A percentile compares a stretch with the other conserved stretches of the same genome.
Evolutionary conservation across 2,329 filamentous ascomycete species (phyloP).

Genomic region (Fusarium anthophilum): DNA sequence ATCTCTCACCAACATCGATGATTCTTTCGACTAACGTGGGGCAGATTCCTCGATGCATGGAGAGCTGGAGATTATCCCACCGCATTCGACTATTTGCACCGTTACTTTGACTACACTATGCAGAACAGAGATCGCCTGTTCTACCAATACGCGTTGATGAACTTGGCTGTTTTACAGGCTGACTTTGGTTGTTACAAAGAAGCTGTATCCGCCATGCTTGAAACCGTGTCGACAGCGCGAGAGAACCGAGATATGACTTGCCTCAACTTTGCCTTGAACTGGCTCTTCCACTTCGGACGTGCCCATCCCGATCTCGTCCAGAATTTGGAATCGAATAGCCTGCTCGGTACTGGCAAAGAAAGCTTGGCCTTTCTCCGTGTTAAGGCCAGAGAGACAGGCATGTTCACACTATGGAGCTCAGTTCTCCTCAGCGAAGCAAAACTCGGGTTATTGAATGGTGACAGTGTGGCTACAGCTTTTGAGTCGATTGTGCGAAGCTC

Average conservation of each 20-base stretch:
- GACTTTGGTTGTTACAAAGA: constrained; percentile 94
- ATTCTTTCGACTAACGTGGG: constrained; percentile 46
- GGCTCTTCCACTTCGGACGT: constrained; percentile 94
- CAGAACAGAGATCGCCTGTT: constrained; percentile 83
- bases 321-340: constrained; percentile 74
- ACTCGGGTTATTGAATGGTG: constrained; percentile 76
- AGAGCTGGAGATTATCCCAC: constrained; percentile 88
- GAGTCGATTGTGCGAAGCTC: constrained; percentile 86
- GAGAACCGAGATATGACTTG: constrained; percentile 94
- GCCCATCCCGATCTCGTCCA: constrained; percentile 80
- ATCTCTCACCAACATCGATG: neutral
- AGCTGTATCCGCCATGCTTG: constrained; percentile 92
- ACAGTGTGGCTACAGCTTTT: constrained; percentile 69
- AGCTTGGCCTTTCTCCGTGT: constrained; percentile 84
- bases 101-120: constrained; percentile 97
- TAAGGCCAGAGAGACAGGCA: constrained; percentile 85
- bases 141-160: constrained; percentile 95
- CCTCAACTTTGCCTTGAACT: constrained; percentile 93
- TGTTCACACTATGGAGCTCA: constrained; percentile 86
- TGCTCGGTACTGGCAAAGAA: constrained; percentile 82
- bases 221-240: constrained; percentile 91
- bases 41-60: constrained; percentile 88
- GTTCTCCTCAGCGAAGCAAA: constrained; percentile 88
- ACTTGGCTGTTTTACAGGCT: constrained; percentile 90
- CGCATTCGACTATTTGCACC: constrained; percentile 89